These are phyloP conservation scores for Dittrichia graveolens DNA, from an alignment of 129 eudicot genomes.

Conservation along the genomic window DNA sequence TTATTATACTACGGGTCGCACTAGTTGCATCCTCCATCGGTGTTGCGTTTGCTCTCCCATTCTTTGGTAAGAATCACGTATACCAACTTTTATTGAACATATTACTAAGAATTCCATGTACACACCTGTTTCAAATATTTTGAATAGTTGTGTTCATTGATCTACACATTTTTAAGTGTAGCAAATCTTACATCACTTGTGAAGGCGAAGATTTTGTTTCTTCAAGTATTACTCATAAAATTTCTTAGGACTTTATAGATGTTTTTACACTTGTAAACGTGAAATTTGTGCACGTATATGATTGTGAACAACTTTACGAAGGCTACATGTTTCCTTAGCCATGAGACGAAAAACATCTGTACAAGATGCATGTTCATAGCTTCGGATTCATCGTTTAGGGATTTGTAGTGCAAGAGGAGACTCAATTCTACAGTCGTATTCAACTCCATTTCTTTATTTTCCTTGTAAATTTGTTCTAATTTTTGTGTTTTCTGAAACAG, in stretches of 20 bases:
- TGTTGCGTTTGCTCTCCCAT: slow-evolving; percentile 81
- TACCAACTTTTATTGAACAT: neutral
- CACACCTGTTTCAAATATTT: neutral
- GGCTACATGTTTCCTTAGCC: too few relatives aligned
- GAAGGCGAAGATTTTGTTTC: too few relatives aligned
- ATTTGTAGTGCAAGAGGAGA: neutral
- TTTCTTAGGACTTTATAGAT: too few relatives aligned
- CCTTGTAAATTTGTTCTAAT: slow-evolving; percentile 6
- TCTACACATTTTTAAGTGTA: neutral
- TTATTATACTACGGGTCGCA: slow-evolving; percentile 55
- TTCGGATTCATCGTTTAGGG: neutral
- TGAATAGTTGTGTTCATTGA: neutral
- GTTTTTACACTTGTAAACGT: too few relatives aligned
- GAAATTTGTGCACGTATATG: too few relatives aligned
- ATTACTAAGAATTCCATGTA: neutral
- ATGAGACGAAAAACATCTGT: too few relatives aligned
- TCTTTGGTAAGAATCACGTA: slow-evolving; percentile 64
- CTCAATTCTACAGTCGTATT: slow-evolving; percentile 2
- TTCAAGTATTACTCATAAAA: too few relatives aligned
- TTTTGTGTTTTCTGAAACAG: slow-evolving; percentile 36
- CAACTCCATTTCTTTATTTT: neutral
- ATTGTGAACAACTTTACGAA: too few relatives aligned
- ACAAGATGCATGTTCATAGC: too few relatives aligned
- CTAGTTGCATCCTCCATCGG: slow-evolving; percentile 70
- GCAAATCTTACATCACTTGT: neutral